phyloP scores from a whole-genome alignment of 768 basidiomycete genomes.

The Antrodiella citrinella region DNA sequence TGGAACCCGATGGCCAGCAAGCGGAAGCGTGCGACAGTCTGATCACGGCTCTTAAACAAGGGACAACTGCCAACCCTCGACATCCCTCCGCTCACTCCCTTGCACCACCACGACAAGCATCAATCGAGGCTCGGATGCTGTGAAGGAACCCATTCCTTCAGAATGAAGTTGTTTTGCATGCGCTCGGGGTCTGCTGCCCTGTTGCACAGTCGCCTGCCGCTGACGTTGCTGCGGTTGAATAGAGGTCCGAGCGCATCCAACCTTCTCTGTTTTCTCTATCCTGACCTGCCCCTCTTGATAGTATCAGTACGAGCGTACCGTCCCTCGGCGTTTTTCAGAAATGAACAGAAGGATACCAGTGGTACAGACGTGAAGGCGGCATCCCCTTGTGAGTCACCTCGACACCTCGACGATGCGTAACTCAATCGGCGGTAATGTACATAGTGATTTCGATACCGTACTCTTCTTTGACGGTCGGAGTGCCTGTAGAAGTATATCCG shows the following conservation, averaged over 20 bases:
- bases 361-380: slow-evolving; percentile 5
- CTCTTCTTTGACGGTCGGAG: slow-evolving; percentile 64
- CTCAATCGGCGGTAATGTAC: neutral
- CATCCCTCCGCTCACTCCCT: neutral
- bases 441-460: slow-evolving; percentile 37
- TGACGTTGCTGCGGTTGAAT: neutral
- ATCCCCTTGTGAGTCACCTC: slow-evolving; percentile 6
- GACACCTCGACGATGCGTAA: too few relatives aligned
- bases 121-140: too few relatives aligned
- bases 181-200: neutral
- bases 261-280: neutral
- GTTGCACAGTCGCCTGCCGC: neutral
- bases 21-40: neutral
- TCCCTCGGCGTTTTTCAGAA: slow-evolving; percentile 2
- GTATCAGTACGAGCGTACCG: slow-evolving; percentile 6
- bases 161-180: neutral
- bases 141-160: too few relatives aligned
- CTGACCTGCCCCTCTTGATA: neutral
- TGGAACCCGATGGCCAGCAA: neutral
- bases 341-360: slow-evolving; percentile 7
- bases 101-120: neutral
- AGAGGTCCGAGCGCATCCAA: neutral
- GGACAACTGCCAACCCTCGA: neutral
- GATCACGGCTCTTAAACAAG: neutral
- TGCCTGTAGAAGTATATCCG: slow-evolving; percentile 70